phyloP scores from a whole-genome alignment of 176 grass and related monocot species.

The Oryza meridionalis region DNA sequence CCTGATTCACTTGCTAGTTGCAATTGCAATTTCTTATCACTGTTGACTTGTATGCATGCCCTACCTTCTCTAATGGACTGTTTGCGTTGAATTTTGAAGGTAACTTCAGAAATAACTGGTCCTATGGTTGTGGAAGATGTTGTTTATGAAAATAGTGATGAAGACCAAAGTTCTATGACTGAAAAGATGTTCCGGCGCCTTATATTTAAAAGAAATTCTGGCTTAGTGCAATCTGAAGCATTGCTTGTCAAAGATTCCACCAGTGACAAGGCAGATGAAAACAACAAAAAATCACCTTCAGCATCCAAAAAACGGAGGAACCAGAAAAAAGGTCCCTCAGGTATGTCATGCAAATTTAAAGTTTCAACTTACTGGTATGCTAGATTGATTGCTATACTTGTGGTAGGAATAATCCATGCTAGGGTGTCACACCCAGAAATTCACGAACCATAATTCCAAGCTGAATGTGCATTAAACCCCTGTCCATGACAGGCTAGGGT shows the following conservation, averaged over 20 bases:
- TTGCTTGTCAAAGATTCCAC: constrained; percentile 55
- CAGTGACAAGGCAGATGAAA: constrained; percentile 44
- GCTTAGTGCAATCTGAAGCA: constrained; percentile 96
- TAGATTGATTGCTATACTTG: constrained; percentile 7
- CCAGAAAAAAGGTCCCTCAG: constrained; percentile 56
- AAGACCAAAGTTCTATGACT: constrained; percentile 40
- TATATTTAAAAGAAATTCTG: constrained; percentile 85
- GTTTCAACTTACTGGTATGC: neutral
- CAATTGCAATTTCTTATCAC: neutral
- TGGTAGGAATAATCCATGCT: neutral
- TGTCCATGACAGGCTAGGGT: too few species aligned
- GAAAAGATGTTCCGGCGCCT: constrained; percentile 74
- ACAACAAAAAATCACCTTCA: constrained; percentile 47
- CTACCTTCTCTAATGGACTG: constrained; percentile 31
- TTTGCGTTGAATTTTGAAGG: constrained; percentile 54
- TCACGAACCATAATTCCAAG: too few species aligned
- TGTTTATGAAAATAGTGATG: constrained; percentile 70
- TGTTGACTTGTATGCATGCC: neutral
- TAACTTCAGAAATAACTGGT: constrained; percentile 81
- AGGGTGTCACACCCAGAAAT: too few species aligned
- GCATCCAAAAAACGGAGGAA: constrained; percentile 61
- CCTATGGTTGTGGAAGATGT: constrained; percentile 95
- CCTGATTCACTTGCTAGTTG: constrained; percentile 17
- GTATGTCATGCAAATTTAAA: constrained; percentile 31
- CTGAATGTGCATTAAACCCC: too few species aligned